Evolutionary conservation across 257 asterid species (phyloP).

Genomic region (Fraxinus quadrangulata): DNA sequence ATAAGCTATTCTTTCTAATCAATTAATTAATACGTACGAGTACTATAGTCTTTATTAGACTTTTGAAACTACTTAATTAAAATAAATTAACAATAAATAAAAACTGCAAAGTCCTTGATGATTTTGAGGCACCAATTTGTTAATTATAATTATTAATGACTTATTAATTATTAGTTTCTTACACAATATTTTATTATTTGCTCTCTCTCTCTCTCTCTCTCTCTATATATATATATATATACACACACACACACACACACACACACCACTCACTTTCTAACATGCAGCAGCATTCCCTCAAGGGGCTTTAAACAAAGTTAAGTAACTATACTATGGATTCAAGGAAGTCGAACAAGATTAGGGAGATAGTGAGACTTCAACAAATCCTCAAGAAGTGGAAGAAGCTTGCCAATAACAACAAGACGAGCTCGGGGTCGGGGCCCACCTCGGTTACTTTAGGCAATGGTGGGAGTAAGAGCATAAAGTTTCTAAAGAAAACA

Average conservation of each 20-base stretch:
- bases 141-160: neutral
- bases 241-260: too few species aligned
- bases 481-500: constrained; percentile 74
- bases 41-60: constrained; percentile 25
- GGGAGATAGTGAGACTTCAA: constrained; percentile 83
- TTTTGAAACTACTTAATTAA: constrained; percentile 24
- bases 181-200: neutral
- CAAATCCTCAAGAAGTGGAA: constrained; percentile 88
- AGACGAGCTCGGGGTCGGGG: neutral
- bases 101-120: neutral
- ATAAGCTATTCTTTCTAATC: neutral
- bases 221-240: too few species aligned
- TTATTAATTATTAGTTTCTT: neutral
- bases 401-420: constrained; percentile 51
- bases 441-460: neutral
- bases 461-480: constrained; percentile 38
- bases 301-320: neutral
- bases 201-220: neutral
- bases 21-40: constrained; percentile 10
- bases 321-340: constrained; percentile 33
- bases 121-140: constrained; percentile 24
- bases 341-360: constrained; percentile 71
- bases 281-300: neutral
- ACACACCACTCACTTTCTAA: constrained; percentile 2
- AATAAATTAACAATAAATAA: constrained; percentile 14